Base-by-base conservation (phyloP, 2,329 filamentous ascomycete species). In the Ilyonectria sp. region DNA sequence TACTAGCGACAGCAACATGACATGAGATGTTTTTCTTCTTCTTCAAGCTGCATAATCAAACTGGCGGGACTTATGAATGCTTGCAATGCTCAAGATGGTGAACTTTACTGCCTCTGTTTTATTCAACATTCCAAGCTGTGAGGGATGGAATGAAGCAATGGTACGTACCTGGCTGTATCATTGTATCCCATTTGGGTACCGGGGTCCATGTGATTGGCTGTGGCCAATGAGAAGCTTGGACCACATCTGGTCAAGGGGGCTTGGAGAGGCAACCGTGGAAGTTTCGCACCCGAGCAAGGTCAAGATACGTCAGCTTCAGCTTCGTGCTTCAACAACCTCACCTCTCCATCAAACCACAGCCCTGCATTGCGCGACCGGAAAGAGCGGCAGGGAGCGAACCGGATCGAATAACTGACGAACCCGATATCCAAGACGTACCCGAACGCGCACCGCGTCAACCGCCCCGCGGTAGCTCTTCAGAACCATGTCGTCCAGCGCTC, bases 401-500 rank as follows among this genome's bases (percentile, higher is more conserved):
- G 19, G n/a, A 49, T 26, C 31, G 26, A 17, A 17, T 10, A 40
- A 23, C 19, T 15, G 23, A 53, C 29, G 15, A 19, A 46, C 6
- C 50, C 35, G 47, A 47, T 7, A 26, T 31, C 23, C 23, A 54
- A 23, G 17, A 37, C 19, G 23, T 15, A 37, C 31, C 17, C 17
- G 15, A 43, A n/a, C n/a, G 44, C 35, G 19, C n/a, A 17, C 10
- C 10, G n/a, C 19, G 17, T 29, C 23, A 40, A 53, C 43, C 53
- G 50, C 40, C 54, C 43, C 49, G 65, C 60, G 23, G 58, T 55
- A 66, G 55, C 58, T 54, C 13, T 19, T 9, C 62, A 77, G 69
- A 65, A 88, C 87, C 86, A 82, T 86, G 59, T 79, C 85, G 35
- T 80, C 84, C 61, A 84, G 79, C 76, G 79, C 81, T 70, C 82